Evolutionary conservation across 164 flowering plant species (phyloP).

Genomic region (Aristolochia fimbriata): DNA sequence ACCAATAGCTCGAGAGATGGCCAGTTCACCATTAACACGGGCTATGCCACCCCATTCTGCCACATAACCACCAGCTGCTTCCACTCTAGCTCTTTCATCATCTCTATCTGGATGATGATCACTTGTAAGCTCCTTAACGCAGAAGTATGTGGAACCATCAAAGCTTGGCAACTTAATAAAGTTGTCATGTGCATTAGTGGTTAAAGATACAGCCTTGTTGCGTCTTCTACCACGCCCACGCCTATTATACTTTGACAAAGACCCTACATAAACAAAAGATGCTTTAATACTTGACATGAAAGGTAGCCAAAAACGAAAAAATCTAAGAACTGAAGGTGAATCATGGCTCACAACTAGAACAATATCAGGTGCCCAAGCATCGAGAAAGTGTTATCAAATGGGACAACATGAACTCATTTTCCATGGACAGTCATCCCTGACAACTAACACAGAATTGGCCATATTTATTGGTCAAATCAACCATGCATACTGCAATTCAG

Average conservation of each 20-base stretch:
- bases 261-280: conserved; percentile 47
- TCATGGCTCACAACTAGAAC: no score
- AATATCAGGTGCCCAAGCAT: no score
- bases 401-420: no score
- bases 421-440: no score
- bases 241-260: conserved; percentile 40
- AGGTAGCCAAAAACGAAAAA: background rate
- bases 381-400: no score
- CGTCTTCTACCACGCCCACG: conserved; percentile 46
- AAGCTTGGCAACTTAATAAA: conserved; percentile 21
- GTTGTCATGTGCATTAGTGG: conserved; percentile 22
- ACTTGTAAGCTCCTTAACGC: conserved; percentile 73
- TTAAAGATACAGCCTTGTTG: conserved; percentile 23
- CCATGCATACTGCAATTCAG: no score
- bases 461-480: no score
- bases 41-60: conserved; percentile 64
- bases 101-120: conserved; percentile 95
- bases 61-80: conserved; percentile 88
- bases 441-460: no score
- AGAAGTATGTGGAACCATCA: conserved; percentile 31
- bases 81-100: conserved; percentile 82
- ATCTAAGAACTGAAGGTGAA: no score
- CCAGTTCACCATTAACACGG: conserved; percentile 88
- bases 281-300: background rate
- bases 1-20: conserved; percentile 88